phyloP scores from a whole-genome alignment of 306 rosid genomes.

The Pyrus betulifolia region DNA sequence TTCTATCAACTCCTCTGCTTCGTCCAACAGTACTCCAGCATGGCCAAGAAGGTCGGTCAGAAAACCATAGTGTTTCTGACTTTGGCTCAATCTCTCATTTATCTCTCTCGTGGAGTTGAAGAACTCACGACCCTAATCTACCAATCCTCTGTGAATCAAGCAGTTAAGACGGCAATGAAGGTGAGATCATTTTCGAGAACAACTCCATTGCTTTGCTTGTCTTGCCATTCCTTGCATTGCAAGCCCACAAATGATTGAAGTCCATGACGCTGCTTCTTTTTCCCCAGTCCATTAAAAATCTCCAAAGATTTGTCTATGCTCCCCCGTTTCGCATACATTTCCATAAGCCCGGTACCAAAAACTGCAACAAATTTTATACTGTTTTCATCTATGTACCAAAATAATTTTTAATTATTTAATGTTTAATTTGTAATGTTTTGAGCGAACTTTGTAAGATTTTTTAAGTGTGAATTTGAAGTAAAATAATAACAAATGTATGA shows the following conservation, averaged over 20 bases:
- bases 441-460: too few species aligned
- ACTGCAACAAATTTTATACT: constrained; percentile 47
- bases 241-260: constrained; percentile 63
- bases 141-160: constrained; percentile 72
- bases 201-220: too few species aligned
- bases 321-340: constrained; percentile 70
- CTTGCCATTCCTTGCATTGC: constrained; percentile 26
- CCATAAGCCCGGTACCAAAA: constrained; percentile 68
- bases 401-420: too few species aligned
- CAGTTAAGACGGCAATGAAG: constrained; percentile 53
- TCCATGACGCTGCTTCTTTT: constrained; percentile 63
- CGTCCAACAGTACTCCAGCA: constrained; percentile 52
- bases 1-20: constrained; percentile 61
- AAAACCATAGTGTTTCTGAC: constrained; percentile 71
- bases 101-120: constrained; percentile 48
- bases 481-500: constrained; percentile 23
- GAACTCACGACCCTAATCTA: constrained; percentile 48
- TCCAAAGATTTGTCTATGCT: constrained; percentile 51
- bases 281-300: constrained; percentile 42
- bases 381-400: constrained; percentile 31
- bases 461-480: constrained; percentile 31
- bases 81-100: constrained; percentile 45
- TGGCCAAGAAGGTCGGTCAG: constrained; percentile 68
- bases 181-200: constrained; percentile 1
- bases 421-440: too few species aligned